These are phyloP conservation scores for Kwoniella pini DNA, from an alignment of 768 basidiomycete species.

Conservation along the genomic window DNA sequence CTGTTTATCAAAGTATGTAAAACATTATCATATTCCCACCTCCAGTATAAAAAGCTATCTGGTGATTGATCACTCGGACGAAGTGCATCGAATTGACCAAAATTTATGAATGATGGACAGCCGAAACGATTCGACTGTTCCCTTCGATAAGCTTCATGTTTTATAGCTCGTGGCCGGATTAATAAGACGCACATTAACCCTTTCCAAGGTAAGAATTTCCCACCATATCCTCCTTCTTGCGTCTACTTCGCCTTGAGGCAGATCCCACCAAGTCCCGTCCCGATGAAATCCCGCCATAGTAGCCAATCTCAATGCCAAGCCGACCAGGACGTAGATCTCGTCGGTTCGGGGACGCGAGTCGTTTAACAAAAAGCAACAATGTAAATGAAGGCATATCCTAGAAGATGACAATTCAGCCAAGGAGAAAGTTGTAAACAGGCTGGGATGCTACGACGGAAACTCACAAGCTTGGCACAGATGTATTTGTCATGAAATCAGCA, in stretches of 20 bases:
- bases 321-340: neutral
- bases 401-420: too few relatives aligned
- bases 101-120: neutral
- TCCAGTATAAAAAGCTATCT: neutral
- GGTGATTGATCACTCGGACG: neutral
- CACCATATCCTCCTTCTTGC: neutral
- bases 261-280: neutral
- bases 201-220: neutral
- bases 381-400: neutral
- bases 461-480: neutral
- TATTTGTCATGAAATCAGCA: neutral
- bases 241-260: neutral
- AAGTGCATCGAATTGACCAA: neutral
- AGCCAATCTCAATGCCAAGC: neutral
- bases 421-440: too few relatives aligned
- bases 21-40: neutral
- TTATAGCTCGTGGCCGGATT: too few relatives aligned
- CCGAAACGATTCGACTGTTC: neutral
- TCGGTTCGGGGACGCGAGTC: neutral
- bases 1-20: neutral
- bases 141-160: too few relatives aligned
- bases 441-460: neutral
- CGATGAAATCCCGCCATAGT: neutral
- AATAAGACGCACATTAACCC: neutral
- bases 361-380: constrained; percentile 1